phyloP scores from a whole-genome alignment of 768 basidiomycete species.

The Termitomyces sp. region DNA sequence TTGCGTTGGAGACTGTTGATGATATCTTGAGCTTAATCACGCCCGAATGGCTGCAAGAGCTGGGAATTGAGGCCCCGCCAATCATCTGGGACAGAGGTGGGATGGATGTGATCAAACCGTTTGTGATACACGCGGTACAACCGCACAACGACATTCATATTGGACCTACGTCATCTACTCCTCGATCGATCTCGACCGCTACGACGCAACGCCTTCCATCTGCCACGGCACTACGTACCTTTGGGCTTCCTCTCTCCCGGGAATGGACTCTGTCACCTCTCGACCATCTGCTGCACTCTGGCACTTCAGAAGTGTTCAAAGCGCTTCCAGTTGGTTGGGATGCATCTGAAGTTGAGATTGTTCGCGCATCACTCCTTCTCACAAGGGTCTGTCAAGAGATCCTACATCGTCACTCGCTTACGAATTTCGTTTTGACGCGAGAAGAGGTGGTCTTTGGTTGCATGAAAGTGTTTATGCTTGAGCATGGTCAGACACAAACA shows the following conservation, averaged over 20 bases:
- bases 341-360: constrained; percentile 73
- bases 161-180: constrained; percentile 43
- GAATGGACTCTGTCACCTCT: constrained; percentile 72
- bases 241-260: constrained; percentile 40
- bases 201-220: constrained; percentile 50
- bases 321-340: constrained; percentile 67
- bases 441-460: constrained; percentile 67
- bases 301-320: constrained; percentile 62
- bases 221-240: constrained; percentile 16
- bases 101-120: constrained; percentile 48
- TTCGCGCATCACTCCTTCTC: constrained; percentile 64
- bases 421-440: constrained; percentile 36
- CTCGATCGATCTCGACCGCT: constrained; percentile 47
- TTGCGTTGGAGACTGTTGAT: constrained; percentile 36
- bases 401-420: constrained; percentile 35
- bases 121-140: constrained; percentile 44
- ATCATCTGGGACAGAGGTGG: constrained; percentile 48
- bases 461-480: constrained; percentile 96
- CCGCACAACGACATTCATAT: constrained; percentile 37
- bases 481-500: constrained; percentile 62
- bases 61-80: constrained; percentile 29
- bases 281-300: constrained; percentile 77
- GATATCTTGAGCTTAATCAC: constrained; percentile 32
- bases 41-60: constrained; percentile 32
- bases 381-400: constrained; percentile 42